Base-by-base conservation (phyloP, 352 stramenopile genomes). In the Globisporangium heterothallicum region DNA sequence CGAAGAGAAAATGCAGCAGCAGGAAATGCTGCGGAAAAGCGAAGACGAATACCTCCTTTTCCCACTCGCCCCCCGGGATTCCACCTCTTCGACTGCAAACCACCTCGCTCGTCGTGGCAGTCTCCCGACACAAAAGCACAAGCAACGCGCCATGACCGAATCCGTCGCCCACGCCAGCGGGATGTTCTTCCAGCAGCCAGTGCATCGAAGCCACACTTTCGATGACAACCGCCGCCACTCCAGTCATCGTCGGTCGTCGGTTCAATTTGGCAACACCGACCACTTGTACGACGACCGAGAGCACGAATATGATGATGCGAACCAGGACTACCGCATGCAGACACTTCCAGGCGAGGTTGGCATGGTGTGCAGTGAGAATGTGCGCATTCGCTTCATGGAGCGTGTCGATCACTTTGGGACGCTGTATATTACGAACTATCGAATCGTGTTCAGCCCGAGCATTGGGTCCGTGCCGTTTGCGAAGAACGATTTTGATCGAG, bases 391-490 rank as follows among this genome's bases (percentile, higher is more conserved):
- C 3, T 77, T 87, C 30, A 59, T 87, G 41, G 64, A 84, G 26
- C 50, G 61, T 6, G 57, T 79, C 0, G 61, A 78, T 14, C 72
- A 86, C 56, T 24, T 63, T 0, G 80, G 83, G 0, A 91, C 61
- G 27, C 56, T 94, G 14, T 90, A 84, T 49, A 71, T 92, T 42
- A 94, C 77, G 18, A 91, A 86, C 55, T 94, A 85, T 58, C 73
- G 83, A 40, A 65, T 94, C 32, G 68, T 94, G 7, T 92, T 94
- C 53, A 87, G 68, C 26, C 78, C 81, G 9, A 58, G 63, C 32
- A 42, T 68, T 3, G 36, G 13, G n/a, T 25, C 24, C 18, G 30
- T 7, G 12, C 22, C 10, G 38, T 19, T 10, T 18, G 13, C 19
- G 10, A 16, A 14, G 53, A 32, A 16, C 14, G 53, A 59, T 24